phyloP scores from a whole-genome alignment of 805 yeast species.

The Lachancea sp. region DNA sequence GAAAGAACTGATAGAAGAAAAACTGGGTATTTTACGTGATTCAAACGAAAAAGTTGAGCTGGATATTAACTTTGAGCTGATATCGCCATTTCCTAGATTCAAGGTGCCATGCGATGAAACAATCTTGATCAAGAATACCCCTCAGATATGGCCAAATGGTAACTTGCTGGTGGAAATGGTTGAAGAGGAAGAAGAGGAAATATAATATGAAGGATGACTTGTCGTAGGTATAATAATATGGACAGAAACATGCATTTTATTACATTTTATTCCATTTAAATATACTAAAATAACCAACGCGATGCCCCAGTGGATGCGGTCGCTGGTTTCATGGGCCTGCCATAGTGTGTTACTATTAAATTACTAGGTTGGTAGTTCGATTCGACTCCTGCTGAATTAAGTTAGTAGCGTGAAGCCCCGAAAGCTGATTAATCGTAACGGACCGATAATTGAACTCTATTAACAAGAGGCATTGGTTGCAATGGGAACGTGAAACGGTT shows the following conservation, averaged over 20 bases:
- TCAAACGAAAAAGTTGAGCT: constrained; percentile 33
- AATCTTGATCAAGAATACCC: constrained; percentile 35
- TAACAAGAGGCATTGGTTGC: too few relatives aligned
- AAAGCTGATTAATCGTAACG: too few relatives aligned
- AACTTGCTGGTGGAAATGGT: constrained; percentile 48
- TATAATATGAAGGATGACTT: background rate
- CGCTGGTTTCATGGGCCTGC: constrained; percentile 1
- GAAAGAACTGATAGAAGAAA: constrained; percentile 11
- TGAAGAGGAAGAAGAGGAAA: constrained; percentile 21
- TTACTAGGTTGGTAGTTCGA: background rate
- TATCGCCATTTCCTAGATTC: constrained; percentile 57
- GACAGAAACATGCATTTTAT: background rate
- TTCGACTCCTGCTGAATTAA: too few relatives aligned
- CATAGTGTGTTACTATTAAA: background rate
- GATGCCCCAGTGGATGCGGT: constrained; percentile 6
- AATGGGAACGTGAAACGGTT: too few relatives aligned
- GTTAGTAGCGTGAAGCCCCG: too few relatives aligned
- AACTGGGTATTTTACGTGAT: constrained; percentile 13
- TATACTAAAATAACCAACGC: background rate
- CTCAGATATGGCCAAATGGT: constrained; percentile 65
- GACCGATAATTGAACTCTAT: too few relatives aligned
- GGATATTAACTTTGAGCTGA: constrained; percentile 49
- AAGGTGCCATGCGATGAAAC: constrained; percentile 35
- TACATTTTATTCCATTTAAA: background rate
- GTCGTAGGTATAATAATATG: too few relatives aligned